Evolutionary conservation across 495 filamentous ascomycete species (phyloP), one percentile per base, ranked within the genome.

Genomic region (Lasiosphaeria miniovina): DNA sequence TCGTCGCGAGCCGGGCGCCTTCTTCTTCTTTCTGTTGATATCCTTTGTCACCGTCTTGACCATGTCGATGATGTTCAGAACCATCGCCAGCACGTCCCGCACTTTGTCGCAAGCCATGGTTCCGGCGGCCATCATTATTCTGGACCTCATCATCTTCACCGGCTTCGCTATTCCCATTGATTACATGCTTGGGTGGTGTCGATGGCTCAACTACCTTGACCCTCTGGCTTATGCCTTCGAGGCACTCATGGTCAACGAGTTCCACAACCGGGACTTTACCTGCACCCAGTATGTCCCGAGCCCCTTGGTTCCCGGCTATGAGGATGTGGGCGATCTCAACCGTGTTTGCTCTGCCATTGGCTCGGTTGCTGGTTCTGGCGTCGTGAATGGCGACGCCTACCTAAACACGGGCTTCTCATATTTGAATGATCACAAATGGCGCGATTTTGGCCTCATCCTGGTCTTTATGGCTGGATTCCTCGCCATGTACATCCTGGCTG

Each of bases 181-280:
- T 41, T 84, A 88, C 65, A 96, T 96, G 90, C 84, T 86, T 11
- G 79, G 75, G 3, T 96, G 92, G 88, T 90, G 89, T 63, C 81
- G 89, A 36, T 96, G 93, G 93, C 76, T 97, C 40, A 90, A 90
- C 63, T 96, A 90, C 61, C 70, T 96, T 11, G 87, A 96, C 62
- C 91, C 91, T 5, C 84, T 97, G 45, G 86, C 84, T 1, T 97
- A 96, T 63, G 85, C 88, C 1, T 97, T 96, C 66, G 92, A 97
- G 72, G 78, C 86, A 3, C 73, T 97, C 10, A 90, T 97, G 86
- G 84, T 95, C 64, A 97, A 97, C 67, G 92, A 96, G 71, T 97
- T 94, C 69, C 78, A 83, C 61, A 70, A 74, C 36, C 84, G 88
- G 5, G 59, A 82, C 0, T 93, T 90, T 62, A 12, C 34, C 0